Base-by-base conservation (phyloP, 768 basidiomycete genomes). In the Tephrocybe sp. region DNA sequence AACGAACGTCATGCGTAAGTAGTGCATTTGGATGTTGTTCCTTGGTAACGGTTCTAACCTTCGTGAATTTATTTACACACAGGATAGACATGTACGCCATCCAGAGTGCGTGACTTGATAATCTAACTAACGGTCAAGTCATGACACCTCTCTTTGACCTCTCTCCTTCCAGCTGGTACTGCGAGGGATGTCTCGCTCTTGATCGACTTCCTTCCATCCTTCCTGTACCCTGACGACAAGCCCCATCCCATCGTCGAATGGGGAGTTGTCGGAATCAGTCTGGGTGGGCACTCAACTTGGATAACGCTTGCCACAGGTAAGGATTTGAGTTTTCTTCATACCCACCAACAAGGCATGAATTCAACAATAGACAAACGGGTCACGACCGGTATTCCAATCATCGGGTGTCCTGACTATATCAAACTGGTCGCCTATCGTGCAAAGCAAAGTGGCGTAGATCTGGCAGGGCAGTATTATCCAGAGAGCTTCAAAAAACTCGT, bases 201-300 rank as follows among this genome's bases (percentile, higher is more conserved):
- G 50, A 86, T 93, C 45, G 90, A 94, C 61, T 84, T 88, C 57
- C 72, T 94, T 3, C 82, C 86, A 1, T 65, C 82, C 0, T 86
- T 84, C 60, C 64, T 94, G 8, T 94, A 85, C 61, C 90, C 91
- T 0, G 55, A 67, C 11, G 81, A 69, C 10, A 83, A 91, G 55
- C 16, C 52, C 3, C 73, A 79, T 22, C 62, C 59, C 12, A 76
- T 94, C 30, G 73, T 68, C 5, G 75, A 80, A 48, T 97, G 86
- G 84, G 81, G 82, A 10, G 72, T 87, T 3, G 76, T 80, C 0
- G 93, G 93, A 0, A 74, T 86, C 56, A 89, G 86, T 52, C 78
- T 97, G 0, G 93, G 92, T 1, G 92, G 91, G 0, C 91, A 97
- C 62, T 76, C 89, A 0, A 75, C 88, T 0, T 94, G 92, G 91